Evolutionary conservation across 805 yeast species (phyloP).

Genomic region (Cyberlindnera americana): DNA sequence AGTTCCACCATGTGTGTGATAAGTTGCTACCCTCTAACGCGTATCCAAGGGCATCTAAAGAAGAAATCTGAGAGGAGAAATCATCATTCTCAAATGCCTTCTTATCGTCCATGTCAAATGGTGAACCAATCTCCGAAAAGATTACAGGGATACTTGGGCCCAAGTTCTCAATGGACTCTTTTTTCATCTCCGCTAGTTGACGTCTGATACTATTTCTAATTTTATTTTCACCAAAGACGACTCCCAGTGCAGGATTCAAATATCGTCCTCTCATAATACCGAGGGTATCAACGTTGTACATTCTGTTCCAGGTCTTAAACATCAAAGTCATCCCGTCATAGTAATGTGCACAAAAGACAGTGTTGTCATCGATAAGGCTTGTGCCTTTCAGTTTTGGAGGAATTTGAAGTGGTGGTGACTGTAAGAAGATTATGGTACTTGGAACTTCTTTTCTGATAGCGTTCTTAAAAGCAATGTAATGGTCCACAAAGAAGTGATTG

Average conservation of each 20-base stretch:
- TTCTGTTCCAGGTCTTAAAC: constrained; percentile 85
- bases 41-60: constrained; percentile 75
- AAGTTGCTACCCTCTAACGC: constrained; percentile 75
- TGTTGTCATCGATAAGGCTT: constrained; percentile 53
- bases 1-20: constrained; percentile 85
- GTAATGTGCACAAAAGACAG: constrained; percentile 83
- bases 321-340: constrained; percentile 93
- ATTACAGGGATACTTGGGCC: constrained; percentile 69
- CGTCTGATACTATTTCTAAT: constrained; percentile 67
- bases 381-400: constrained; percentile 63
- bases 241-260: constrained; percentile 63
- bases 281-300: constrained; percentile 81
- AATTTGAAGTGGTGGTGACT: constrained; percentile 74
- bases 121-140: constrained; percentile 96
- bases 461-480: constrained; percentile 47
- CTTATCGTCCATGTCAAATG: constrained; percentile 89
- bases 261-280: constrained; percentile 83
- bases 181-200: constrained; percentile 64
- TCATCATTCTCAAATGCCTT: constrained; percentile 63
- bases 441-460: constrained; percentile 45
- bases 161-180: constrained; percentile 57
- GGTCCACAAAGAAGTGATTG: constrained; percentile 62
- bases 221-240: constrained; percentile 78
- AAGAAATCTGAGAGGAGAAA: constrained; percentile 70
- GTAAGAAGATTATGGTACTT: constrained; percentile 58